phyloP scores from a whole-genome alignment of 2,329 filamentous ascomycete genomes.

The Colletotrichum sansevieriae region DNA sequence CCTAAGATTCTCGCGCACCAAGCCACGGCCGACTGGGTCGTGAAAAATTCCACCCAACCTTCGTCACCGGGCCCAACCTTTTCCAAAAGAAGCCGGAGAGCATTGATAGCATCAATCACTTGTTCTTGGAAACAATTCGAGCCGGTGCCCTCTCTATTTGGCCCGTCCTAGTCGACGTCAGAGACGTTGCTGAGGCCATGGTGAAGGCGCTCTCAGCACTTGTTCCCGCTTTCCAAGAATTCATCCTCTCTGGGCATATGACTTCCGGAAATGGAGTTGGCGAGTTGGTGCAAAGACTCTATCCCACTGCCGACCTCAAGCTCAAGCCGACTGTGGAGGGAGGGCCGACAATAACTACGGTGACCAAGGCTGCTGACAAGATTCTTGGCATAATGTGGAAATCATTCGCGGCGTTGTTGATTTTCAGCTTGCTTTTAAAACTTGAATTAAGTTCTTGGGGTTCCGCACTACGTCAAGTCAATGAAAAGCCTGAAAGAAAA shows the following conservation, averaged over 20 bases:
- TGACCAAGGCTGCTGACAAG: conserved; percentile 13
- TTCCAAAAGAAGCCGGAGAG: conserved; percentile 3
- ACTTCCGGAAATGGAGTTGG: background rate
- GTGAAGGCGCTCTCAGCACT: background rate
- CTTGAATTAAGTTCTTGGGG: background rate
- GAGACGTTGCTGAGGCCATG: conserved; percentile 22
- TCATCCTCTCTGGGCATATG: conserved; percentile 14
- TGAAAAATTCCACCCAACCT: background rate
- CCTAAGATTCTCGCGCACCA: conserved; percentile 34
- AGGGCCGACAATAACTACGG: background rate
- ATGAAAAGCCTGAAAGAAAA: no score
- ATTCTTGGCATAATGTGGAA: conserved; percentile 17
- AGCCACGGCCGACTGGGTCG: conserved; percentile 11
- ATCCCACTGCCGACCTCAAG: background rate
- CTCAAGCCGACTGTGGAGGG: background rate
- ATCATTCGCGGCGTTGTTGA: background rate
- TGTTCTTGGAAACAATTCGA: background rate
- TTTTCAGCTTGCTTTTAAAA: background rate
- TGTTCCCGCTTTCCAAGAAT: background rate
- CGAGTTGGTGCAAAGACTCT: background rate
- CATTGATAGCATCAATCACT: conserved; percentile 6
- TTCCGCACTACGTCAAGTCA: no score
- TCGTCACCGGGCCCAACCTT: conserved; percentile 11
- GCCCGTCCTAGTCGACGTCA: conserved; percentile 6
- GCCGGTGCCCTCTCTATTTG: background rate